A percentile compares a stretch with the other conserved stretches of the same genome.
Conservation (phyloP, 129 eudicot species). For the Logfia minima region DNA sequence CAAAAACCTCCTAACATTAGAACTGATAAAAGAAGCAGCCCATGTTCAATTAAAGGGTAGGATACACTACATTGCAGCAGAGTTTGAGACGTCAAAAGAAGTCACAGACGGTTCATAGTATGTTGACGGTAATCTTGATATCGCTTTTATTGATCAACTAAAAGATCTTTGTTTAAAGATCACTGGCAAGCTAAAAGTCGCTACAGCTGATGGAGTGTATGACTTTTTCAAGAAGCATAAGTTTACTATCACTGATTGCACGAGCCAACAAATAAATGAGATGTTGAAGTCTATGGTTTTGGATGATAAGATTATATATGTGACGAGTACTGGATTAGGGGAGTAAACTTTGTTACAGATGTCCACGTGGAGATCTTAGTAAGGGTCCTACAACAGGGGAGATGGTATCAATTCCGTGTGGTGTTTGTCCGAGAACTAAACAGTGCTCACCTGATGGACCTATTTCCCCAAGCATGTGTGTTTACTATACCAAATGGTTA, state of each 20-base stretch:
- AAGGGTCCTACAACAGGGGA: slow-evolving; percentile 48
- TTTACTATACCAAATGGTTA: slow-evolving; percentile 68
- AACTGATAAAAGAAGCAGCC: slow-evolving; percentile 57
- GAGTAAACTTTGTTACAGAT: slow-evolving; percentile 67
- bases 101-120: slow-evolving; percentile 86
- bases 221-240: slow-evolving; percentile 30
- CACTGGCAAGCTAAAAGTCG: slow-evolving; percentile 42
- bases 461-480: slow-evolving; percentile 77
- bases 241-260: slow-evolving; percentile 25
- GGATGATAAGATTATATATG: slow-evolving; percentile 69
- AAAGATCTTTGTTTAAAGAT: slow-evolving; percentile 35
- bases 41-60: slow-evolving; percentile 52
- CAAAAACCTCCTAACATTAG: slow-evolving; percentile 35
- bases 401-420: slow-evolving; percentile 79
- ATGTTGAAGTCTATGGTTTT: slow-evolving; percentile 66
- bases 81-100: slow-evolving; percentile 72
- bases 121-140: slow-evolving; percentile 62
- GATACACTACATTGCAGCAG: slow-evolving; percentile 66
- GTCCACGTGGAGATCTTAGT: slow-evolving; percentile 37
- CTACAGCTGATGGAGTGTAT: slow-evolving; percentile 50
- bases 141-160: slow-evolving; percentile 36
- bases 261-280: slow-evolving; percentile 56
- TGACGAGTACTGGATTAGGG: slow-evolving; percentile 71
- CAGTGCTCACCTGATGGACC: slow-evolving; percentile 78
- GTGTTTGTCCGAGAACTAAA: slow-evolving; percentile 74